phyloP scores from a whole-genome alignment of 495 filamentous ascomycete species.

The Parachaetomium inaequale region DNA sequence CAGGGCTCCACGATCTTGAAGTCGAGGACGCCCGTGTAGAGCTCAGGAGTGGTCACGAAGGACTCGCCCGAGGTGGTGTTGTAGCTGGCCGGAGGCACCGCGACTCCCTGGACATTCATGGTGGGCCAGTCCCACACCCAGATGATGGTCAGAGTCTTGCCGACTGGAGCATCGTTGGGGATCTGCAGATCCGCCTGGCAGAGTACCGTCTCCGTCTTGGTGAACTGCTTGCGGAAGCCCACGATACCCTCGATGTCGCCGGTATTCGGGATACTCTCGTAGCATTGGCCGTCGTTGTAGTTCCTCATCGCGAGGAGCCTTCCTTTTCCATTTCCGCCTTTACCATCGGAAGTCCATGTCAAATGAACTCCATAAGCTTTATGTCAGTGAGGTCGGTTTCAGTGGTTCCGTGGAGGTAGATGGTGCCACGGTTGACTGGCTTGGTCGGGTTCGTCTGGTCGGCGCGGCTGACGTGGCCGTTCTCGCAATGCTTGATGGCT shows the following conservation, averaged over 20 bases:
- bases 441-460: constrained; percentile 50
- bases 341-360: constrained; percentile 70
- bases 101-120: constrained; percentile 30
- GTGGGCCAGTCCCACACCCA: constrained; percentile 92
- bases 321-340: constrained; percentile 70
- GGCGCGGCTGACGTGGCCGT: constrained; percentile 78
- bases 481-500: constrained; percentile 75
- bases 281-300: constrained; percentile 83
- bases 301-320: constrained; percentile 66
- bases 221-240: constrained; percentile 43
- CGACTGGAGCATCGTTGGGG: constrained; percentile 49
- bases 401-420: constrained; percentile 81
- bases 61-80: constrained; percentile 29
- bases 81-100: constrained; percentile 28
- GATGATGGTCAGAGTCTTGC: constrained; percentile 68
- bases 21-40: constrained; percentile 82
- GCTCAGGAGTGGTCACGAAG: constrained; percentile 52
- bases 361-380: constrained; percentile 66
- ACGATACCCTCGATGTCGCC: constrained; percentile 47
- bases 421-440: constrained; percentile 65
- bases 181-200: constrained; percentile 77
- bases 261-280: constrained; percentile 52
- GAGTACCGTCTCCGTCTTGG: constrained; percentile 52
- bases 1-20: constrained; percentile 52
- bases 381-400: constrained; percentile 48